A percentile compares a stretch with the other conserved stretches of the same genome.
phyloP scores from a whole-genome alignment of 345 rosid genomes.

The Syzygium grande region DNA sequence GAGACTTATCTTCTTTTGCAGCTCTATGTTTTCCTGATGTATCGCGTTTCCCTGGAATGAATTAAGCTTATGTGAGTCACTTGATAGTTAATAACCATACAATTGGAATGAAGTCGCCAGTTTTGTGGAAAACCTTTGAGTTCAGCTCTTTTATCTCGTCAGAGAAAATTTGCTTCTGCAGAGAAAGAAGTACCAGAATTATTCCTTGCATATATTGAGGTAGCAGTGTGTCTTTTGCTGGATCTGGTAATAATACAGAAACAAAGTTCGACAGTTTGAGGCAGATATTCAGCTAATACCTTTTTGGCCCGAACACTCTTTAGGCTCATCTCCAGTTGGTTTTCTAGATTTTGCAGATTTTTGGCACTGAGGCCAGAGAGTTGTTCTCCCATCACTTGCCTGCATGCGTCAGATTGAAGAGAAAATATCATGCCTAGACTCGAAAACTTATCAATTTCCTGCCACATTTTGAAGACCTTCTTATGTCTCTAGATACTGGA shows the following conservation, averaged over 20 bases:
- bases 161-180: constrained; percentile 50
- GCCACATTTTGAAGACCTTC: neutral
- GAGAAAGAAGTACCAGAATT: neutral
- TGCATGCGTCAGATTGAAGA: constrained; percentile 1
- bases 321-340: constrained; percentile 45
- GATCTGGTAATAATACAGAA: neutral
- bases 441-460: neutral
- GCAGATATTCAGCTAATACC: constrained; percentile 24
- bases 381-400: constrained; percentile 79
- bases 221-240: neutral
- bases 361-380: constrained; percentile 45
- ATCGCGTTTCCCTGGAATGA: constrained; percentile 46
- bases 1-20: constrained; percentile 61
- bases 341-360: constrained; percentile 53
- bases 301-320: constrained; percentile 46
- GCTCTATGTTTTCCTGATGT: constrained; percentile 59
- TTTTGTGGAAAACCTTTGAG: constrained; percentile 29
- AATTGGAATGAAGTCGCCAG: neutral
- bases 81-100: neutral
- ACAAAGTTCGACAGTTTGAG: neutral
- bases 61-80: neutral
- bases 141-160: constrained; percentile 51
- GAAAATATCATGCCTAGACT: neutral
- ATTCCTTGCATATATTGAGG: neutral
- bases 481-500: neutral